Base-by-base conservation (phyloP, 2,329 filamentous ascomycete species). In the Sporothrix euskadiensis region DNA sequence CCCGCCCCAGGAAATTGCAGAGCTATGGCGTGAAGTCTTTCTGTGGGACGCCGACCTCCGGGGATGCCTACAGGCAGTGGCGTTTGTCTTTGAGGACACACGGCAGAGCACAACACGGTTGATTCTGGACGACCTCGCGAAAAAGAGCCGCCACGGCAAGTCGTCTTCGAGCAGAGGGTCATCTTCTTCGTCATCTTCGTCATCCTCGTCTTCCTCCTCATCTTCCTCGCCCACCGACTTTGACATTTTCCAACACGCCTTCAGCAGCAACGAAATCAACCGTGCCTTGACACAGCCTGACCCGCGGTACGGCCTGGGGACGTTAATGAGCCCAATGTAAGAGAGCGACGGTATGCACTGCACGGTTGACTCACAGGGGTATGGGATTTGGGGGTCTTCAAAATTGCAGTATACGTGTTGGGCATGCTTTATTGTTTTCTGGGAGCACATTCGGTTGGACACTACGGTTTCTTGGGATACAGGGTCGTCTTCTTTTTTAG, bases 11-110 rank as follows among this genome's bases (percentile, higher is more conserved):
- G 89, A 91, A 79, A 83, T 91, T 71, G 89, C 89, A 47, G 86
- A 88, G 80, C 84, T 91, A 69, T 92, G 90, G 90, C 85, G 88
- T 63, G 89, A 92, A 75, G 83, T 90, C 12, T 84, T 91, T 59
- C 83, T 90, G 59, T 89, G 88, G 79, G 88, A 90, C 75, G 85
- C 87, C 0, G 88, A 90, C 73, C 85, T 91, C 52, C 83, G 87
- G 16, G 89, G 89, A 22, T 87, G 88, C 73, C 89, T 92, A 77
- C 80, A 84, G 71, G 86, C 88, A 76, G 87, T 91, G 44, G 85
- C 89, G 6, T 92, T 92, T 78, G 87, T 89, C 14, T 91, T 92
- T 75, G 89, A 91, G 76, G 87, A 90, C 73, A 80, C 83, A 4
- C 78, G 79, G 66, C 85, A 88, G 78, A 88, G 84, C 80, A 89